Base-by-base conservation (phyloP, 768 basidiomycete species). In the Podaxis mareebaensis region DNA sequence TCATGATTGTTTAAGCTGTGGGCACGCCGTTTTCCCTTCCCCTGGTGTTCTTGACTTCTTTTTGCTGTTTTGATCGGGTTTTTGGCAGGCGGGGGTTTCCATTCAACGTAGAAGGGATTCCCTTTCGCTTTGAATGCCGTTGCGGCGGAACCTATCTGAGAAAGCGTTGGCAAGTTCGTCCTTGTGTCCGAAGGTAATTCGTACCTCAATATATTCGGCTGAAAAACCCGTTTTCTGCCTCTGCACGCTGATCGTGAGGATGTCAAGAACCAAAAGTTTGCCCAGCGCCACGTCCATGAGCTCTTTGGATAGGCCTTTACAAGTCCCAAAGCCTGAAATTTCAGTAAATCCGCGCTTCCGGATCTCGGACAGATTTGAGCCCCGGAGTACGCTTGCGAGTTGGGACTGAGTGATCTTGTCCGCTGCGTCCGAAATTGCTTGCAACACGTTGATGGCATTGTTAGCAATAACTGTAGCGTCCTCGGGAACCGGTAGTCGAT, bases 201-300 rank as follows among this genome's bases (percentile, higher is more conserved):
- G 53, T 60, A 86, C 89, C 77, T 81, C 75, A 38, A 89, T 68
- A 65, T 90, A 89, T 1, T 81, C 74, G 7, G 67, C 76, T 46
- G 82, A 81, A 71, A 75, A 90, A 10, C 85, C 83, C 4, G 46
- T n/a, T 72, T 71, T 0, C 69, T 68, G 60, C 11, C 78, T 80
- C 20, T 75, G 74, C 36, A 81, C 74, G n/a, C 83, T 79, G 53
- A 82, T 77, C 4, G 68, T 66, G 44, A 94, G 72, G 17, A 83
- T 77, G 4, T 85, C 80, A 61, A 84, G 74, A 28, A 78, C 76
- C 22, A 82, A 65, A 13, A 93, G 78, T 26, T 80, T 79, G 66
- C 82, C 81, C 67, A 94, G 79, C 64, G 93, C 77, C 8, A 89
- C 81, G 52, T 95, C 93, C 10, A 85, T 67, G 48, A 90, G 79